phyloP scores from a whole-genome alignment of 78 protist genomes.

The Diacronema lutheri region DNA sequence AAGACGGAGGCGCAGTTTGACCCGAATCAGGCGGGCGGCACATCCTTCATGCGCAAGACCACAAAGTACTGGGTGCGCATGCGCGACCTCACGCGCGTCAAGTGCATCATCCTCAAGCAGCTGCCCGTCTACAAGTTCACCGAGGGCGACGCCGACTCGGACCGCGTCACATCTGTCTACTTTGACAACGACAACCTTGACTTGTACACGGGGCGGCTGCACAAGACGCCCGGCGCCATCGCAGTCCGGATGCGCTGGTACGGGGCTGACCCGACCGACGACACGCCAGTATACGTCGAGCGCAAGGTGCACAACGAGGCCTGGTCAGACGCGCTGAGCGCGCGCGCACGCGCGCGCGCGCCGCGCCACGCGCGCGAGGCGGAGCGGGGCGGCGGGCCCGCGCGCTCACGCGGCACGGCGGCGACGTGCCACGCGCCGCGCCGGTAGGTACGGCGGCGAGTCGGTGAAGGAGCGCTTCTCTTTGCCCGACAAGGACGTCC shows the following conservation, averaged over 20 bases:
- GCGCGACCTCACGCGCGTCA: conserved; percentile 39
- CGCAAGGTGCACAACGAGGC: conserved; percentile 54
- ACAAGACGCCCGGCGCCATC: conserved; percentile 37
- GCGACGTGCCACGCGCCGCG: too few relatives aligned
- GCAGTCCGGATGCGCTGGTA: conserved; percentile 63
- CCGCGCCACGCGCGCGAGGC: too few relatives aligned
- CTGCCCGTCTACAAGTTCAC: conserved; percentile 25
- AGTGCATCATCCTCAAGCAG: conserved; percentile 23
- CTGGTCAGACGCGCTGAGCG: not conserved
- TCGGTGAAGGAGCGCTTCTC: conserved; percentile 52
- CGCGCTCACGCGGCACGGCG: too few relatives aligned
- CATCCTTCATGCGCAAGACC: conserved; percentile 47
- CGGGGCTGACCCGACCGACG: not conserved
- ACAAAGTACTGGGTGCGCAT: conserved; percentile 64
- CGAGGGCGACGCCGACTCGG: not conserved
- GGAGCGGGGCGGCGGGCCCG: too few relatives aligned
- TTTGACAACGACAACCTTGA: conserved; percentile 36
- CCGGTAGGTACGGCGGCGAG: conserved; percentile 49
- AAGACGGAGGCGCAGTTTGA: not conserved
- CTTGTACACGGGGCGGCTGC: conserved; percentile 52
- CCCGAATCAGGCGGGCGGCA: not conserved
- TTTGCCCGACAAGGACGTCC: not conserved
- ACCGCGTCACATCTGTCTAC: conserved; percentile 47
- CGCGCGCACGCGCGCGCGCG: too few relatives aligned
- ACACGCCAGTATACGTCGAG: conserved; percentile 45